Percentiles rank a stretch among this genome's conserved stretches.
Evolutionary conservation across 140 eudicot species (phyloP).

Genomic region (Stevia rebaudiana): DNA sequence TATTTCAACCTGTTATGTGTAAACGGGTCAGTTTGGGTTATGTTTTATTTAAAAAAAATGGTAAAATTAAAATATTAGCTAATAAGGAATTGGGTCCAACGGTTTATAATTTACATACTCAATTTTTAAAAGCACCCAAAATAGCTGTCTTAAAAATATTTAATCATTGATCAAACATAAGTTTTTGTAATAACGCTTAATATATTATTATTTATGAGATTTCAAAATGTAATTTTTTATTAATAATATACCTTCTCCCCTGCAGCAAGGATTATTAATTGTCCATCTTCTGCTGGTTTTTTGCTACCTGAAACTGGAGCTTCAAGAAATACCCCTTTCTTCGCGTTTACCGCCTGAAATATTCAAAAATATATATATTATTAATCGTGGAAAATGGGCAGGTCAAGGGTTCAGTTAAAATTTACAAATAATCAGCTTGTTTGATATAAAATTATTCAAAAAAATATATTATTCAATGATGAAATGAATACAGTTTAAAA

Average conservation of each 20-base stretch:
- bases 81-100: too few species aligned
- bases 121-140: too few species aligned
- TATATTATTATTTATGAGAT: too few species aligned
- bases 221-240: background rate
- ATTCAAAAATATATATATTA: slow-evolving; percentile 4
- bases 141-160: too few species aligned
- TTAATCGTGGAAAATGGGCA: background rate
- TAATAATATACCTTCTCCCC: slow-evolving; percentile 63
- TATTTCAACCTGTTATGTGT: too few species aligned
- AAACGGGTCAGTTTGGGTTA: background rate
- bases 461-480: background rate
- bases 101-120: too few species aligned
- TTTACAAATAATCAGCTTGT: background rate
- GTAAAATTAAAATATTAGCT: background rate
- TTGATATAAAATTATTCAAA: background rate
- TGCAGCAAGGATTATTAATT: slow-evolving; percentile 84
- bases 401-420: background rate
- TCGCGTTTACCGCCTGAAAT: slow-evolving; percentile 59
- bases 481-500: background rate
- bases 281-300: slow-evolving; percentile 99
- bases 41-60: background rate
- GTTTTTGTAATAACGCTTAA: too few species aligned
- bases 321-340: slow-evolving; percentile 82
- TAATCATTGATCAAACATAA: too few species aligned
- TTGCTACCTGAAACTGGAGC: slow-evolving; percentile 99